phyloP scores from a whole-genome alignment of 305 asterid species.

The Fraxinus platypoda region DNA sequence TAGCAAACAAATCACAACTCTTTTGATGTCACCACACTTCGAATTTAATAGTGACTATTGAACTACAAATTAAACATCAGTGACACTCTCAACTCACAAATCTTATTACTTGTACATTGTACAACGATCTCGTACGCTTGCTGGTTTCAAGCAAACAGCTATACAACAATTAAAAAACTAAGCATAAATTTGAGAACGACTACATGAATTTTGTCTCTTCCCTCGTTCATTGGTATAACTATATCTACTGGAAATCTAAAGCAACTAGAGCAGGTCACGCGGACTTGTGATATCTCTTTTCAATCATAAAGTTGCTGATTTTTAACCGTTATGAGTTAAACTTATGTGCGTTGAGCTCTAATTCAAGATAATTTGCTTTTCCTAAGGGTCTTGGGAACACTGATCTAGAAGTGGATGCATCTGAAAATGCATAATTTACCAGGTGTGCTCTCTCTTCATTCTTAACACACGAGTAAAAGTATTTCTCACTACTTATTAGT shows the following conservation, averaged over 20 bases:
- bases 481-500: not conserved
- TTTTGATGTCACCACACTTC: too few relatives aligned
- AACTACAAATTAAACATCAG: too few relatives aligned
- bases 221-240: not conserved
- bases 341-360: not conserved
- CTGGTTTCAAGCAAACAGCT: too few relatives aligned
- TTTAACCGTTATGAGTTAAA: not conserved
- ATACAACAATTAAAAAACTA: not conserved
- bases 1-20: too few relatives aligned
- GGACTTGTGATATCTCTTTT: not conserved
- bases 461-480: not conserved
- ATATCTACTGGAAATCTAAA: not conserved
- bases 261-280: not conserved
- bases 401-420: not conserved
- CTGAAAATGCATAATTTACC: not conserved
- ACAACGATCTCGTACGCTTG: too few relatives aligned
- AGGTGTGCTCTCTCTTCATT: not conserved
- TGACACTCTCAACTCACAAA: too few relatives aligned
- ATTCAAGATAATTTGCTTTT: not conserved
- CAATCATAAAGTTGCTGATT: not conserved
- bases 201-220: not conserved
- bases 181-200: not conserved
- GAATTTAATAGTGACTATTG: too few relatives aligned
- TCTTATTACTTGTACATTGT: too few relatives aligned
- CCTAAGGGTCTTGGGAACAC: not conserved